phyloP scores from a whole-genome alignment of 148 eudicot genomes.

The Chenopodium suecicum region DNA sequence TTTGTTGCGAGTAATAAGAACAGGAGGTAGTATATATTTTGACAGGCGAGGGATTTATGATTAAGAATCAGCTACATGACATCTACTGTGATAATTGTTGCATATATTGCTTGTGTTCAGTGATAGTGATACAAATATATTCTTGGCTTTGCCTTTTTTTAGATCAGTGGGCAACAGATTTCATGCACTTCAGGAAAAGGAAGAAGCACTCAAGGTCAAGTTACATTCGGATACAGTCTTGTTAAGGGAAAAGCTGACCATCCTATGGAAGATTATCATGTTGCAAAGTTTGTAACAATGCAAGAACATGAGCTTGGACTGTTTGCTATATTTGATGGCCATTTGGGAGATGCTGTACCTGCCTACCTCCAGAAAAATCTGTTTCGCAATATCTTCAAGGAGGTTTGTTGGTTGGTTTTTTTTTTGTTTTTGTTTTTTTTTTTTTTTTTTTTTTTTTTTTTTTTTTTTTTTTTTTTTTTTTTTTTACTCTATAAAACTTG shows the following conservation, averaged over 20 bases:
- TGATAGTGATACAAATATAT: neutral
- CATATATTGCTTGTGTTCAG: neutral
- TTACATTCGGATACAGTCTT: slow-evolving; percentile 46
- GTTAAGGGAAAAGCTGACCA: slow-evolving; percentile 61
- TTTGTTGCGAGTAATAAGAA: neutral
- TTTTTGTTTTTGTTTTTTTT: neutral
- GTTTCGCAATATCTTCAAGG: slow-evolving; percentile 47
- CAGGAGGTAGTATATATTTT: neutral
- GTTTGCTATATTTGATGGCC: slow-evolving; percentile 64
- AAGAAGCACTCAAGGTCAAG: slow-evolving; percentile 43
- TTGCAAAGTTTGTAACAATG: slow-evolving; percentile 42
- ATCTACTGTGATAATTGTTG: neutral
- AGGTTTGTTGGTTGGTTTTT: slow-evolving; percentile 35
- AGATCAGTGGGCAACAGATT: slow-evolving; percentile 26
- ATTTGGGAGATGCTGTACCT: slow-evolving; percentile 51
- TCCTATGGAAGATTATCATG: slow-evolving; percentile 67
- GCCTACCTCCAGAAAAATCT: slow-evolving; percentile 50
- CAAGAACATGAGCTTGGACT: slow-evolving; percentile 55
- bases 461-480: neutral
- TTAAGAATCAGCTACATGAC: no score
- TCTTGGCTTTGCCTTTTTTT: neutral
- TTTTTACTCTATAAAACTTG: neutral
- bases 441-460: slow-evolving; percentile 7
- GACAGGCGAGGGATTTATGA: no score
- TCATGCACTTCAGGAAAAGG: slow-evolving; percentile 49